Percentiles rank a stretch among this genome's conserved stretches.
Conservation (phyloP, 805 yeast genomes). For the Saccharomycopsis sp. region DNA sequence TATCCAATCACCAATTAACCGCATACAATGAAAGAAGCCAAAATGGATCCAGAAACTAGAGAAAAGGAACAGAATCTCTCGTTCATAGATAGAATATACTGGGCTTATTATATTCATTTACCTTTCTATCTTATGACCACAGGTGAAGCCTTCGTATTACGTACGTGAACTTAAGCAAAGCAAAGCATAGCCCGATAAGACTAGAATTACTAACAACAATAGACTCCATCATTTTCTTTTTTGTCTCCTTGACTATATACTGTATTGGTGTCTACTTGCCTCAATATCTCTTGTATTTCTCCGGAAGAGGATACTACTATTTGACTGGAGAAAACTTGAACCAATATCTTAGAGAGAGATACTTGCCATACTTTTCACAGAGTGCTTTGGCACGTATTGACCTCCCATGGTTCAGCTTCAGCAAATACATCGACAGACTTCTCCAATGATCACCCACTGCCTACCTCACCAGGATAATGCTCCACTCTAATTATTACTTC, state of each 20-base stretch:
- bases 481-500: not conserved
- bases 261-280: conserved; percentile 33
- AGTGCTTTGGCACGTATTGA: conserved; percentile 14
- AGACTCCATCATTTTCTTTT: conserved; percentile 29
- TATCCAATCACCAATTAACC: not conserved
- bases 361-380: conserved; percentile 15
- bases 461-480: too few species aligned
- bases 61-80: conserved; percentile 14
- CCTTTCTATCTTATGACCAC: conserved; percentile 40
- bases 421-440: conserved; percentile 14
- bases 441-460: not conserved
- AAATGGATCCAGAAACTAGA: conserved; percentile 24
- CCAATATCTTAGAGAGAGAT: conserved; percentile 3
- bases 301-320: conserved; percentile 28
- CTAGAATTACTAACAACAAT: not conserved
- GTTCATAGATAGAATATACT: conserved; percentile 31
- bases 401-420: conserved; percentile 17
- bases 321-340: conserved; percentile 30
- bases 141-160: conserved; percentile 36
- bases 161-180: conserved; percentile 18
- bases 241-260: conserved; percentile 34
- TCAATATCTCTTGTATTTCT: conserved; percentile 23
- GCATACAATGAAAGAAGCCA: conserved; percentile 23
- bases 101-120: conserved; percentile 40
- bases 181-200: not conserved